Conservation (phyloP, 2,329 filamentous ascomycete genomes). For the Helicocarpus griseus region DNA sequence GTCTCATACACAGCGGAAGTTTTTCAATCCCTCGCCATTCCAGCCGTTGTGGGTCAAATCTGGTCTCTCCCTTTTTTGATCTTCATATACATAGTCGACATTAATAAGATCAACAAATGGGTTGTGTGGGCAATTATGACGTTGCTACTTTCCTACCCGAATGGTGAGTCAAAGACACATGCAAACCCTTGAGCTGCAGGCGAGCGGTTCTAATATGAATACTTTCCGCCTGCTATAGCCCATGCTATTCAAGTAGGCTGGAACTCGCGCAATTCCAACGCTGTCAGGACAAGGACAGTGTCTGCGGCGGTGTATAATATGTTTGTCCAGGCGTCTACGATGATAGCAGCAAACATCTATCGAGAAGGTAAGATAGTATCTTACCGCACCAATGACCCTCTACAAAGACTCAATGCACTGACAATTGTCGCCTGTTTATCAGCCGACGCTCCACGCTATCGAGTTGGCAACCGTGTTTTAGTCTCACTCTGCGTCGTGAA, state of each 20-base stretch:
- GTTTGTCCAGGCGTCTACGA: constrained; percentile 25
- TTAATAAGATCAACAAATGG: constrained; percentile 40
- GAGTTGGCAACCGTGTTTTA: constrained; percentile 42
- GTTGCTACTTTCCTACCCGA: constrained; percentile 44
- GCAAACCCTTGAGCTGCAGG: neutral
- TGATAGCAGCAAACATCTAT: constrained; percentile 30
- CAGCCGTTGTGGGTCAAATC: constrained; percentile 42
- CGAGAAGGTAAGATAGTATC: constrained; percentile 7
- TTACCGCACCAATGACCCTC: neutral
- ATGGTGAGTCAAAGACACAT: constrained; percentile 18
- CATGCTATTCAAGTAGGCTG: constrained; percentile 43
- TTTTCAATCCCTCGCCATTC: constrained; percentile 41
- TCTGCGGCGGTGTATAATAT: constrained; percentile 32
- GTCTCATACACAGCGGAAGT: constrained; percentile 25
- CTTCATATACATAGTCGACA: constrained; percentile 40
- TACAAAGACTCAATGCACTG: neutral
- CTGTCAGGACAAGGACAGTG: constrained; percentile 29
- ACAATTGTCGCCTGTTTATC: constrained; percentile 5
- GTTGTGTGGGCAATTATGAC: constrained; percentile 42
- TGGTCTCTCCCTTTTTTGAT: constrained; percentile 46
- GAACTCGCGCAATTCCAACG: constrained; percentile 31
- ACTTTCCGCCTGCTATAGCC: constrained; percentile 23
- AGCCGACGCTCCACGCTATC: constrained; percentile 42
- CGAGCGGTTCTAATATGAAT: neutral
- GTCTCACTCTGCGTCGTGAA: constrained; percentile 39